A percentile compares a stretch with the other conserved stretches of the same genome.
phyloP scores from a whole-genome alignment of 208 protist species.

The Trypanosoma lewisi region DNA sequence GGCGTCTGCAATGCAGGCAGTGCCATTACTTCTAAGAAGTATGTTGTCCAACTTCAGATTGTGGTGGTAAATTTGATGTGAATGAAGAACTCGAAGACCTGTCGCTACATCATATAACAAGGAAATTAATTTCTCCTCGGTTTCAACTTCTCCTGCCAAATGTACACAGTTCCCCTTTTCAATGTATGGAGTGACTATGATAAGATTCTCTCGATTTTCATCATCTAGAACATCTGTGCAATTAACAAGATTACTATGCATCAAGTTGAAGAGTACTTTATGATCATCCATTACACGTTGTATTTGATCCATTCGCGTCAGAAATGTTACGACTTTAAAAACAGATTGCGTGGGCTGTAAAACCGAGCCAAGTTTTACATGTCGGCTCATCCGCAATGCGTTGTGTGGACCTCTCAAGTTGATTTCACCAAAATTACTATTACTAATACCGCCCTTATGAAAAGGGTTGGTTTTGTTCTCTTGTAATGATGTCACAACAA shows the following conservation, averaged over 20 bases:
- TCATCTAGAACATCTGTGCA: conserved; percentile 74
- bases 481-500: conserved; percentile 3
- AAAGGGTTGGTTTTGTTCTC: too few species aligned
- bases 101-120: conserved; percentile 59
- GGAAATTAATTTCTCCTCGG: conserved; percentile 48
- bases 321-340: conserved; percentile 77
- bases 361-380: too few species aligned
- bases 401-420: too few species aligned
- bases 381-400: neutral
- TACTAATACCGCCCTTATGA: too few species aligned
- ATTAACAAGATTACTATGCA: conserved; percentile 48
- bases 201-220: conserved; percentile 72
- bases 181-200: conserved; percentile 60
- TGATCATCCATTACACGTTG: conserved; percentile 58
- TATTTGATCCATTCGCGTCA: conserved; percentile 42
- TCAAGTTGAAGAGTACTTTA: conserved; percentile 50
- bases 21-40: conserved; percentile 44
- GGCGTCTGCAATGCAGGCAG: conserved; percentile 68
- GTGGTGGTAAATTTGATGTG: conserved; percentile 74
- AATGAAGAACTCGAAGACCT: conserved; percentile 71
- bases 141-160: conserved; percentile 47
- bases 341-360: conserved; percentile 7
- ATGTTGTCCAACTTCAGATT: conserved; percentile 85
- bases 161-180: conserved; percentile 29
- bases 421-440: too few species aligned